Evolutionary conservation across 495 filamentous ascomycete genomes (phyloP).

Genomic region (Amorphotheca resinae): DNA sequence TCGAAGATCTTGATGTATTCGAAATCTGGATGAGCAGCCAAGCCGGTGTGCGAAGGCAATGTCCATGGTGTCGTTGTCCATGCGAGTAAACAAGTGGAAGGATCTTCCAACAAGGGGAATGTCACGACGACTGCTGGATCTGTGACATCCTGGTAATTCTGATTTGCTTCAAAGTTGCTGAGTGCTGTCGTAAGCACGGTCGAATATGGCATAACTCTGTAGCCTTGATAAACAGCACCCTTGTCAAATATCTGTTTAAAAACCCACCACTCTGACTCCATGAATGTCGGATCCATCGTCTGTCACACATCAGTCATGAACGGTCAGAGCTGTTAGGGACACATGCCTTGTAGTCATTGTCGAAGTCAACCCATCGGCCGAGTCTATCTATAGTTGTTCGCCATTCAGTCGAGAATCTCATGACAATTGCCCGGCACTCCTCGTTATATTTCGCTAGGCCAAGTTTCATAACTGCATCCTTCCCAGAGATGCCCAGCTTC

Average conservation of each 20-base stretch:
- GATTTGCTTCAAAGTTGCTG: constrained; percentile 87
- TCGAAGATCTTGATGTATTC: constrained; percentile 92
- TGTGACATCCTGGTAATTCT: constrained; percentile 89
- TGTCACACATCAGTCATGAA: constrained; percentile 22
- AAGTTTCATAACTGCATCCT: constrained; percentile 74
- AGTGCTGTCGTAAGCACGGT: constrained; percentile 82
- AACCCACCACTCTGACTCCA: constrained; percentile 96
- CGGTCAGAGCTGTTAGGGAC: not conserved
- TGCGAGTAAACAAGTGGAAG: constrained; percentile 62
- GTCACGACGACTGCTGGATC: constrained; percentile 87
- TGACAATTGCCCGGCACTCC: constrained; percentile 88
- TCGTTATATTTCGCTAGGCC: constrained; percentile 87
- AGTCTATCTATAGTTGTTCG: constrained; percentile 76
- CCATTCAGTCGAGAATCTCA: constrained; percentile 88
- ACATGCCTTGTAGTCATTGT: constrained; percentile 88
- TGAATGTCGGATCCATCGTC: constrained; percentile 90
- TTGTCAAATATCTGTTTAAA: constrained; percentile 90
- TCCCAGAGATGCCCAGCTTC: constrained; percentile 80
- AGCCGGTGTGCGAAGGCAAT: constrained; percentile 67
- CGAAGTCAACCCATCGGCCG: constrained; percentile 97
- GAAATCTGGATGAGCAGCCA: constrained; percentile 78
- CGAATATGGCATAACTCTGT: constrained; percentile 89
- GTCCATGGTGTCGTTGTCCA: constrained; percentile 99
- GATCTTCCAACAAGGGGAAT: constrained; percentile 70
- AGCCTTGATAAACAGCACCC: constrained; percentile 75